Conservation (phyloP, 495 filamentous ascomycete genomes). For the Xylaria sp. region DNA sequence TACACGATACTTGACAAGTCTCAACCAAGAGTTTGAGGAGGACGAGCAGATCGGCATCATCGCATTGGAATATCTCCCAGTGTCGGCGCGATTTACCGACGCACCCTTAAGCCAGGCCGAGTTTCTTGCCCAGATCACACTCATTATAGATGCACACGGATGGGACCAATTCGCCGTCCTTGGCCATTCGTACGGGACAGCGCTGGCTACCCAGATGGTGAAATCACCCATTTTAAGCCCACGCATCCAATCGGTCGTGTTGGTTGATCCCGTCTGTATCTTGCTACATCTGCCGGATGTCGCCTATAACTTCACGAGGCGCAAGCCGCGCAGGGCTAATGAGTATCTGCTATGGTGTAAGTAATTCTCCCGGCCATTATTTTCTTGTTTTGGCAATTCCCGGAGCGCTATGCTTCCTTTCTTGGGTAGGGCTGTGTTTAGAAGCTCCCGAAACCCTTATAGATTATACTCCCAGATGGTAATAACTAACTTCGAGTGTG, state of each 20-base stretch:
- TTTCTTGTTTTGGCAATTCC: too few relatives aligned
- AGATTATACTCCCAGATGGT: too few relatives aligned
- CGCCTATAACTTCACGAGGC: constrained; percentile 72
- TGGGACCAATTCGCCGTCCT: constrained; percentile 60
- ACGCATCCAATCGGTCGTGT: constrained; percentile 56
- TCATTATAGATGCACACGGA: constrained; percentile 60
- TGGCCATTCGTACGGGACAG: constrained; percentile 69
- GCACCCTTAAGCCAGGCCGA: constrained; percentile 52
- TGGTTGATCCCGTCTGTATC: constrained; percentile 72
- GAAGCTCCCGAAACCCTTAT: too few relatives aligned
- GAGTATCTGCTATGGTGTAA: constrained; percentile 69
- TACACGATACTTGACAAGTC: constrained; percentile 57
- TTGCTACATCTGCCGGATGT: constrained; percentile 71
- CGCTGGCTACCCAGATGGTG: constrained; percentile 68
- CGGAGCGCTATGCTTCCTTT: too few relatives aligned
- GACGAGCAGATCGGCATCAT: constrained; percentile 66
- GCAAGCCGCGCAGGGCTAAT: constrained; percentile 61
- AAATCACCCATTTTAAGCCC: constrained; percentile 47
- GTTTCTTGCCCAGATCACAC: constrained; percentile 58
- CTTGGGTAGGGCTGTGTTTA: too few relatives aligned
- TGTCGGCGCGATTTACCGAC: constrained; percentile 65
- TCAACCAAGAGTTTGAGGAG: constrained; percentile 45
- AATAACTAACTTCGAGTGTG: too few relatives aligned
- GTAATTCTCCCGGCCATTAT: too few relatives aligned
- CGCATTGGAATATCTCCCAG: constrained; percentile 68